A percentile compares a stretch with the other conserved stretches of the same genome.
Evolutionary conservation across 306 rosid genomes (phyloP).

Genomic region (Elaeagnus macrophylla): DNA sequence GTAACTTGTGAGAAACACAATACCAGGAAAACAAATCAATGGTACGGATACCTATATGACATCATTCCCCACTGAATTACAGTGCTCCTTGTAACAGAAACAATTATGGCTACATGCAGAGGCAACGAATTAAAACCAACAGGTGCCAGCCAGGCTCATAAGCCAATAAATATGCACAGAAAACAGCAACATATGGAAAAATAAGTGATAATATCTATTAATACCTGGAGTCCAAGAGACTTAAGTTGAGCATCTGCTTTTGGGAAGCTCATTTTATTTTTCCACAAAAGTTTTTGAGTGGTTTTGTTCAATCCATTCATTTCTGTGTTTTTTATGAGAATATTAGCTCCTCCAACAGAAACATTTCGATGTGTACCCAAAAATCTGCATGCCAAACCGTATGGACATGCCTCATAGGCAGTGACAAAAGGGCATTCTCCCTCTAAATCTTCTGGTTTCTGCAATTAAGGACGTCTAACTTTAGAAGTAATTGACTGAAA

Average conservation of each 20-base stretch:
- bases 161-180: too few relatives aligned
- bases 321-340: constrained; percentile 42
- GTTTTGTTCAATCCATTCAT: constrained; percentile 69
- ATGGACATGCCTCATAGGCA: constrained; percentile 53
- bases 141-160: too few relatives aligned
- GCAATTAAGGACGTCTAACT: constrained; percentile 17
- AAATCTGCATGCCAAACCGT: constrained; percentile 74
- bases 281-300: constrained; percentile 84
- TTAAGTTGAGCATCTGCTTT: constrained; percentile 72
- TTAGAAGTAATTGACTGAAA: constrained; percentile 5
- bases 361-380: constrained; percentile 46
- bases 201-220: not conserved
- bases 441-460: constrained; percentile 74
- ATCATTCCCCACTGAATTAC: too few relatives aligned
- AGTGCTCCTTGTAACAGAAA: too few relatives aligned
- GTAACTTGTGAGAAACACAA: too few relatives aligned
- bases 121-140: too few relatives aligned
- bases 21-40: too few relatives aligned
- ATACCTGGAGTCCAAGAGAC: constrained; percentile 69
- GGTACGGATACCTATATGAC: too few relatives aligned
- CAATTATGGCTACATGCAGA: too few relatives aligned
- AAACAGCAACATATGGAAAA: too few relatives aligned
- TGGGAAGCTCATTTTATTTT: constrained; percentile 64
- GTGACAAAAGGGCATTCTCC: constrained; percentile 72
- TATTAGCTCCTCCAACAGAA: constrained; percentile 21